Conservation (phyloP, 208 protist genomes). For the Kentomonas sorsogonicus region DNA sequence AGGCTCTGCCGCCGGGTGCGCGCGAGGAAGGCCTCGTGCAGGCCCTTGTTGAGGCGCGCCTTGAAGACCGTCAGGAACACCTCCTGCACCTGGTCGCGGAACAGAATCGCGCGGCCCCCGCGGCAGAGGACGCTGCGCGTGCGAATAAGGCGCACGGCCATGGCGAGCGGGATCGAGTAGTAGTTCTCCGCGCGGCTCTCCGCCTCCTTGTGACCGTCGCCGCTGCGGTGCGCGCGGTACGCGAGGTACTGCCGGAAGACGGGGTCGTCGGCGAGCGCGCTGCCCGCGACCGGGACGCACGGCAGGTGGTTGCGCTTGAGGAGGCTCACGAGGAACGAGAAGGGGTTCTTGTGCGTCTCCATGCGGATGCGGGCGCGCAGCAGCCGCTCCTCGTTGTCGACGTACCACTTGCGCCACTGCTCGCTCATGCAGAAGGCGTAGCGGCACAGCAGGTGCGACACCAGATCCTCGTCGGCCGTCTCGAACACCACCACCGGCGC, state of each 20-base stretch:
- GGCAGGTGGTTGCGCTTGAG: constrained; percentile 70
- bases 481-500: constrained; percentile 51
- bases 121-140: constrained; percentile 66
- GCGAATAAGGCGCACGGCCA: constrained; percentile 77
- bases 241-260: constrained; percentile 65
- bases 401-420: constrained; percentile 85
- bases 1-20: constrained; percentile 57
- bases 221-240: constrained; percentile 21
- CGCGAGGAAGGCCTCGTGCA: constrained; percentile 71
- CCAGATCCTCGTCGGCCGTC: constrained; percentile 71
- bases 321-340: constrained; percentile 60
- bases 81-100: constrained; percentile 74
- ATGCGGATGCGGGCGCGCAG: constrained; percentile 71
- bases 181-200: constrained; percentile 53
- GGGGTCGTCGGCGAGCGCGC: constrained; percentile 28
- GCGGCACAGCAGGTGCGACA: constrained; percentile 73
- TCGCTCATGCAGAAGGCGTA: constrained; percentile 91
- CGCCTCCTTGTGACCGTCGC: constrained; percentile 16
- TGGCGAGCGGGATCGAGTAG: constrained; percentile 58
- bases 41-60: constrained; percentile 48
- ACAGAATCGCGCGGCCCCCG: constrained; percentile 64
- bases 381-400: constrained; percentile 71
- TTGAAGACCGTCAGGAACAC: constrained; percentile 81
- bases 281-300: constrained; percentile 50
- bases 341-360: constrained; percentile 57